Conservation (phyloP, 2,329 filamentous ascomycete genomes). For the Pseudogymnoascus sp. region DNA sequence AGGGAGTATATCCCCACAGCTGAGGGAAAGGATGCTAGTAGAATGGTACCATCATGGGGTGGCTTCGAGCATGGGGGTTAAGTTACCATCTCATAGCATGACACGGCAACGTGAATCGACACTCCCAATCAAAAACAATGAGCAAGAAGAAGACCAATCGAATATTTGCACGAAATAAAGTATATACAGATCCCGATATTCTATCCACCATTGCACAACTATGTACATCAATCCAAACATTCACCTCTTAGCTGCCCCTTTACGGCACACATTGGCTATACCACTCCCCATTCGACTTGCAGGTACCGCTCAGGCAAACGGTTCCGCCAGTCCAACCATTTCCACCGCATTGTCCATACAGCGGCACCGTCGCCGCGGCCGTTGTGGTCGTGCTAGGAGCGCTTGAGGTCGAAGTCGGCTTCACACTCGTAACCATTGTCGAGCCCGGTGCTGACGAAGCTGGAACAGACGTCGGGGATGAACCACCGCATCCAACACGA, state of each 20-base stretch:
- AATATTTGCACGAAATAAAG: not conserved
- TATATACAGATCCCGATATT: not conserved
- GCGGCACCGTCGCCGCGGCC: not conserved
- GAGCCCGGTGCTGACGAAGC: slow-evolving; percentile 12
- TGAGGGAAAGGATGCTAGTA: not conserved
- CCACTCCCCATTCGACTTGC: not conserved
- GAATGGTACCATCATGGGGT: not conserved
- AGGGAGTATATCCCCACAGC: not conserved
- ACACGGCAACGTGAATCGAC: not conserved
- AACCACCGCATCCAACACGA: slow-evolving; percentile 41
- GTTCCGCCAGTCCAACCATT: slow-evolving; percentile 3
- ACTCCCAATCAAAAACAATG: not conserved
- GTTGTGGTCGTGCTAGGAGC: not conserved
- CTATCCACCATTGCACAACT: not conserved
- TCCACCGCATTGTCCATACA: slow-evolving; percentile 2
- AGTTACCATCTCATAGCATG: not conserved
- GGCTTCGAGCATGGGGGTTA: not conserved
- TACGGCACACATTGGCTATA: not conserved
- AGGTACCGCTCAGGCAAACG: not conserved
- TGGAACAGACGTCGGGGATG: not conserved
- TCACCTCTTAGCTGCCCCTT: not conserved
- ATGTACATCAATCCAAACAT: not conserved
- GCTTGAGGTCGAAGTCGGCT: not conserved
- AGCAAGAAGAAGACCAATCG: not conserved
- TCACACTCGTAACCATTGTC: slow-evolving; percentile 11